Base-by-base conservation (phyloP, 257 asterid genomes). In the Penstemon davidsonii region DNA sequence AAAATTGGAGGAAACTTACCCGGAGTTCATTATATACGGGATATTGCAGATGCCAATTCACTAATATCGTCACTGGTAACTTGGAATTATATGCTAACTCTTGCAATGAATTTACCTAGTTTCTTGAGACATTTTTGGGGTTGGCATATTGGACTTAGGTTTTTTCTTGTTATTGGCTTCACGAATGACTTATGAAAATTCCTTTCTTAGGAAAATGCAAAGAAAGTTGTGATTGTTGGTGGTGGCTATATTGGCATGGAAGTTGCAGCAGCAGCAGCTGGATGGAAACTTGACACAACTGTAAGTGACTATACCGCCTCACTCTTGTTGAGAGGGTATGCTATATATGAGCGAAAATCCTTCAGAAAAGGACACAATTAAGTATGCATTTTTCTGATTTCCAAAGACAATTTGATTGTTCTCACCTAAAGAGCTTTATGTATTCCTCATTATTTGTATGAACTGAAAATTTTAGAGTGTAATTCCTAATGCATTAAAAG, bases 201-300 rank as follows among this genome's bases (percentile, higher is more conserved):
- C 46, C 7, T 55, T 60, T 55, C 54, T 38, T 72, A 90, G 98
- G 94, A 87, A 78, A 92, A 90, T 78, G 86, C 95, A 53, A 85
- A 80, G 75, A 90, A 92, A 80, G 88, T 88, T 62, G 97, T 90
- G 33, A 84, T 92, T 9, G 88, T 92, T 73, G 98, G 98, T 64
- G 98, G 98, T 80, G 98, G 98, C 77, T 92, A 92, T 76, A 92
- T 92, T 59, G 98, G 98, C 82, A 92, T 92, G 98, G 98, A 92
- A 80, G 95, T 92, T 71, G 97, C 98, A 51, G 97, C 98, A 70
- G 98, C 98, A 72, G 86, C 95, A 13, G 91, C 77, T 73, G 97
- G 83, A 55, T 92, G 98, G 98, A 90, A 90, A 19, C 95, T 90
- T 60, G 98, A 92, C 79, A 92, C 98, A 47, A 90, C 97, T 33